Conservation (phyloP, 208 protist genomes). For the Eutreptiella sp. region DNA sequence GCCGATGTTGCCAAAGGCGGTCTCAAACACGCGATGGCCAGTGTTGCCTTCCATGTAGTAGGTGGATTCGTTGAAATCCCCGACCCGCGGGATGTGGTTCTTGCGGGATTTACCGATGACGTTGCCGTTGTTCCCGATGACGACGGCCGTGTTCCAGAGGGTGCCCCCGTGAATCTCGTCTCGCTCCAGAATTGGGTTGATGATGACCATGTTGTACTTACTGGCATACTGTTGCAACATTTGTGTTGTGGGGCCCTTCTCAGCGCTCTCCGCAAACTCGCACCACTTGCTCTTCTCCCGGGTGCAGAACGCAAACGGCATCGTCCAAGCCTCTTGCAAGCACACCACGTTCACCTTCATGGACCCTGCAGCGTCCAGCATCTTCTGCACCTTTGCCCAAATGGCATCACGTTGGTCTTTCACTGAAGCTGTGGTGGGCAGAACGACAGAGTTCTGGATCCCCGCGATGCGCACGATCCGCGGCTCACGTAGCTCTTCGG, state of each 20-base stretch:
- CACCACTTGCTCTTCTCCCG: conserved; percentile 59
- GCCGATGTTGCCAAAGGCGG: conserved; percentile 57
- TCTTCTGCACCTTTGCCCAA: conserved; percentile 38
- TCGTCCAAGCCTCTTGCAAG: conserved; percentile 67
- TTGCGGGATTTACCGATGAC: conserved; percentile 70
- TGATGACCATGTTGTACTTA: conserved; percentile 75
- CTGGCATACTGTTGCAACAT: conserved; percentile 49
- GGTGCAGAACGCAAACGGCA: conserved; percentile 72
- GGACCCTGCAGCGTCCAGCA: conserved; percentile 51
- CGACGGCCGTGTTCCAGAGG: conserved; percentile 74
- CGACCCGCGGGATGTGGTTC: conserved; percentile 76
- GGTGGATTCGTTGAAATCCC: conserved; percentile 78
- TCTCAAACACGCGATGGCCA: conserved; percentile 72
- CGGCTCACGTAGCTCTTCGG: conserved; percentile 44
- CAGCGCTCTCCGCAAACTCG: conserved; percentile 59
- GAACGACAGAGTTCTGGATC: conserved; percentile 66
- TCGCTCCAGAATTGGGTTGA: conserved; percentile 69
- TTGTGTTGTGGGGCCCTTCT: conserved; percentile 43
- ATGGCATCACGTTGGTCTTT: conserved; percentile 60
- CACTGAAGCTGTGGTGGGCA: conserved; percentile 50
- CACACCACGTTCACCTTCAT: conserved; percentile 66
- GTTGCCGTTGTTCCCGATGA: conserved; percentile 58
- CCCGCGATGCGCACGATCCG: conserved; percentile 55
- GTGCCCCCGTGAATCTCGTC: conserved; percentile 49
- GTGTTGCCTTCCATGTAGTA: conserved; percentile 72